Percentiles rank a stretch among this genome's conserved stretches.
These are phyloP conservation scores for Boletus vinaceobasis DNA, from an alignment of 768 basidiomycete species.

Conservation along the genomic window DNA sequence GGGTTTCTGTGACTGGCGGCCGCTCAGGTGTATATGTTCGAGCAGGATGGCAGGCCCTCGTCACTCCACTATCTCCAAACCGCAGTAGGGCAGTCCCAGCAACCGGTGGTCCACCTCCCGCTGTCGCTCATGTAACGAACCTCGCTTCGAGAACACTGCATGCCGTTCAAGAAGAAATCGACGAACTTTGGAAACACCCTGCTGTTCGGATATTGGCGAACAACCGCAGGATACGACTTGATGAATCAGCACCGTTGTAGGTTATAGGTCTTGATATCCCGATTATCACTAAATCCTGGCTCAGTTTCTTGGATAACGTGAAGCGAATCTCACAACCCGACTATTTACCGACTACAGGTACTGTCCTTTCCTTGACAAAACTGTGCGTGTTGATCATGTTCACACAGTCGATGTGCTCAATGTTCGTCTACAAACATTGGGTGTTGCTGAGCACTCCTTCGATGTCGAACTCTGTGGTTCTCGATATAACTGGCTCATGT, in stretches of 20 bases:
- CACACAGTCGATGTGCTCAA: slow-evolving; percentile 69
- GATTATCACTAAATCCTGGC: slow-evolving; percentile 2
- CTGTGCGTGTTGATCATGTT: not conserved
- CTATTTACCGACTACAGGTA: slow-evolving; percentile 70
- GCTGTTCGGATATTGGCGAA: slow-evolving; percentile 56
- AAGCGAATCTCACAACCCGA: slow-evolving; percentile 64
- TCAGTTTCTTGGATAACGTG: slow-evolving; percentile 67
- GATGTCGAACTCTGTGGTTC: slow-evolving; percentile 60
- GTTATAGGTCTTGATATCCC: slow-evolving; percentile 21
- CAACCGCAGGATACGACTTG: slow-evolving; percentile 58
- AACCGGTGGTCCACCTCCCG: slow-evolving; percentile 29
- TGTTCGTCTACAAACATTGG: slow-evolving; percentile 76
- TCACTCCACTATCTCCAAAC: slow-evolving; percentile 40
- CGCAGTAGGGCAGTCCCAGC: slow-evolving; percentile 39
- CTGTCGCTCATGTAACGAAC: slow-evolving; percentile 42
- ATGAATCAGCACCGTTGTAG: slow-evolving; percentile 76
- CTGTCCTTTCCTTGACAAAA: slow-evolving; percentile 6
- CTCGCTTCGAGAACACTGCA: slow-evolving; percentile 56
- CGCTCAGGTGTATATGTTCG: slow-evolving; percentile 65
- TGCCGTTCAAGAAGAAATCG: slow-evolving; percentile 49
- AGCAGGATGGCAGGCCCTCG: slow-evolving; percentile 66
- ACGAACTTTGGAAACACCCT: slow-evolving; percentile 68
- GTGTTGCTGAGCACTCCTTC: slow-evolving; percentile 74
- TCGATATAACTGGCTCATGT: slow-evolving; percentile 72
- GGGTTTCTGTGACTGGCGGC: slow-evolving; percentile 58